phyloP scores from a whole-genome alignment of 2,329 filamentous ascomycete genomes.

The Aquanectria penicillioides region DNA sequence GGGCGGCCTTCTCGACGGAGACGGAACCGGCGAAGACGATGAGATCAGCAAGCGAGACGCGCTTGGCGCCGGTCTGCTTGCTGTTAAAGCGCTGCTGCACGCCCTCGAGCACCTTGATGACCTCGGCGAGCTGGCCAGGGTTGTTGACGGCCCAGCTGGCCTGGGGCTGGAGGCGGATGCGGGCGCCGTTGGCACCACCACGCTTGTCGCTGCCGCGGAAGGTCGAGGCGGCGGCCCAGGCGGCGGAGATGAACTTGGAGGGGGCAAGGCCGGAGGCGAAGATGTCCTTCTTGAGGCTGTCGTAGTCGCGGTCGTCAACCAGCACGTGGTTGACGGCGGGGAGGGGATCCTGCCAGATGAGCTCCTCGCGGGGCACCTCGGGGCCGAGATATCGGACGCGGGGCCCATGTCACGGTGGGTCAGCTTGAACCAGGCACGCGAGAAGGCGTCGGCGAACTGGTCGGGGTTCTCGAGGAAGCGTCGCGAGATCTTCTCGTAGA shows the following conservation, averaged over 20 bases:
- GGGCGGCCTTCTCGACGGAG: conserved; percentile 79
- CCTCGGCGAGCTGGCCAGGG: conserved; percentile 70
- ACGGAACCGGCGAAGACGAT: conserved; percentile 79
- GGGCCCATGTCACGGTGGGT: conserved; percentile 84
- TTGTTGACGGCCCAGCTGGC: conserved; percentile 81
- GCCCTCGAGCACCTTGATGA: conserved; percentile 69
- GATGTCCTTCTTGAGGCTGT: conserved; percentile 74
- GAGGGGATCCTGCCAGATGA: conserved; percentile 80
- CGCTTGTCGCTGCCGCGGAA: conserved; percentile 84
- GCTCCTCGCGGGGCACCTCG: conserved; percentile 76
- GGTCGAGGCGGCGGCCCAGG: conserved; percentile 76
- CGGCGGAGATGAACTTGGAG: conserved; percentile 70
- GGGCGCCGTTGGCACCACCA: conserved; percentile 82
- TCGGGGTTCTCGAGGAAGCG: conserved; percentile 76
- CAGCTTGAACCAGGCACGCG: conserved; percentile 85
- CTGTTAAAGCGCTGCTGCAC: conserved; percentile 75
- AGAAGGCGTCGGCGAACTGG: conserved; percentile 75
- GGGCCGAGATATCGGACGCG: conserved; percentile 77
- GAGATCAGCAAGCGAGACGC: conserved; percentile 79
- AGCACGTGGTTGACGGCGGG: conserved; percentile 67
- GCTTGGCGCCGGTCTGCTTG: conserved; percentile 63
- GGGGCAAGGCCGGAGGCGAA: conserved; percentile 68
- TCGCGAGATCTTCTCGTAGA: conserved; percentile 81
- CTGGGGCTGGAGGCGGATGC: conserved; percentile 78
- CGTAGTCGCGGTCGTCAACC: conserved; percentile 70